These are phyloP conservation scores for Gentiana macrophylla DNA, from an alignment of 257 asterid species.

Conservation along the genomic window DNA sequence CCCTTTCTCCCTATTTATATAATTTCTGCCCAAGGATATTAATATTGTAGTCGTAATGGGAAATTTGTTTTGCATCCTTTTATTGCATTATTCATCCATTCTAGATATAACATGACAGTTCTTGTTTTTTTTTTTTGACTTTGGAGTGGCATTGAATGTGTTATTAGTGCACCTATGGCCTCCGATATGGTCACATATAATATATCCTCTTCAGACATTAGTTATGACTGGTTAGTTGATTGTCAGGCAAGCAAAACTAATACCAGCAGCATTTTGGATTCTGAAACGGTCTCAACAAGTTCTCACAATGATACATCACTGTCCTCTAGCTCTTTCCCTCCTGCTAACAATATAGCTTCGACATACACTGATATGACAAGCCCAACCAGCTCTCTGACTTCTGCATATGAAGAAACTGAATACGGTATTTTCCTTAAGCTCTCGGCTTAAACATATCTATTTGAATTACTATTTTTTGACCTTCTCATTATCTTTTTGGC, in stretches of 20 bases:
- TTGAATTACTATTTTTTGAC: neutral
- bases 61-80: too few relatives aligned
- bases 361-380: slow-evolving; percentile 39
- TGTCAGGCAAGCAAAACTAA: slow-evolving; percentile 68
- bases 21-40: too few relatives aligned
- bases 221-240: neutral
- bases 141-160: neutral
- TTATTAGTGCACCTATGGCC: neutral
- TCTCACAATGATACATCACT: slow-evolving; percentile 57
- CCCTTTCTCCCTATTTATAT: too few relatives aligned
- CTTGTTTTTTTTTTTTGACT: too few relatives aligned
- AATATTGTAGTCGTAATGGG: too few relatives aligned
- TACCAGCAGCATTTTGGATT: slow-evolving; percentile 33
- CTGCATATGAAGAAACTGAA: slow-evolving; percentile 80
- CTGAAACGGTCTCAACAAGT: slow-evolving; percentile 31
- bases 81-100: too few relatives aligned
- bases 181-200: too few relatives aligned
- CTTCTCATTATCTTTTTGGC: slow-evolving; percentile 10
- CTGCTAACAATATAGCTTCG: slow-evolving; percentile 24
- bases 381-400: slow-evolving; percentile 79
- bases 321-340: slow-evolving; percentile 40
- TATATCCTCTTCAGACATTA: too few relatives aligned
- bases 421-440: slow-evolving; percentile 39
- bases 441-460: neutral
- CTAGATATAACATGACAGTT: too few relatives aligned